Conservation (phyloP, 495 filamentous ascomycete genomes). For the Lasiosphaeriaceae sp. region DNA sequence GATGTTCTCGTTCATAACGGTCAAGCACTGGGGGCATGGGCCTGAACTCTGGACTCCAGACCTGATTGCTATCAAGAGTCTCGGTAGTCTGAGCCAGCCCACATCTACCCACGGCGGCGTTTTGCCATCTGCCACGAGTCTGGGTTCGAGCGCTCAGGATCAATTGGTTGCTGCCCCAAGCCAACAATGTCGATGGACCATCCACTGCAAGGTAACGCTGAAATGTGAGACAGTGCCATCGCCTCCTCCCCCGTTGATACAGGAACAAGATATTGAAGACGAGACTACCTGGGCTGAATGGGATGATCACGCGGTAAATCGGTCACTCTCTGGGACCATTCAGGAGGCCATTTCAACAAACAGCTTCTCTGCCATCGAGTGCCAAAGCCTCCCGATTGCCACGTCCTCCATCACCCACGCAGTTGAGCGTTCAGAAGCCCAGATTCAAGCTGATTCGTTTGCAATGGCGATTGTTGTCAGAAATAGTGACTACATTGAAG, state of each 20-base stretch:
- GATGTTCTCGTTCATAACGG: constrained; percentile 39
- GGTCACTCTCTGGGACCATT: constrained; percentile 16
- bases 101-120: not conserved
- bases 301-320: not conserved
- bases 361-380: constrained; percentile 1
- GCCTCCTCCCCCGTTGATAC: not conserved
- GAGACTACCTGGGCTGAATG: not conserved
- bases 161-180: not conserved
- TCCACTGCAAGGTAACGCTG: not conserved
- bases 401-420: not conserved
- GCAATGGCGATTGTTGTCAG: constrained; percentile 40
- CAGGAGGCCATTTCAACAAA: constrained; percentile 11
- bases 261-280: not conserved
- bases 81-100: not conserved
- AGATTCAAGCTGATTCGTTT: constrained; percentile 24
- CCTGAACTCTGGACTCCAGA: constrained; percentile 31
- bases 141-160: not conserved
- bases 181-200: not conserved
- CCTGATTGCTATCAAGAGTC: constrained; percentile 15
- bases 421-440: not conserved
- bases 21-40: constrained; percentile 41
- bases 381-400: not conserved
- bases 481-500: not conserved
- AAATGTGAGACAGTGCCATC: not conserved
- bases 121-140: not conserved